Conservation (phyloP, 2,329 filamentous ascomycete genomes). For the Didymella lethalis region DNA sequence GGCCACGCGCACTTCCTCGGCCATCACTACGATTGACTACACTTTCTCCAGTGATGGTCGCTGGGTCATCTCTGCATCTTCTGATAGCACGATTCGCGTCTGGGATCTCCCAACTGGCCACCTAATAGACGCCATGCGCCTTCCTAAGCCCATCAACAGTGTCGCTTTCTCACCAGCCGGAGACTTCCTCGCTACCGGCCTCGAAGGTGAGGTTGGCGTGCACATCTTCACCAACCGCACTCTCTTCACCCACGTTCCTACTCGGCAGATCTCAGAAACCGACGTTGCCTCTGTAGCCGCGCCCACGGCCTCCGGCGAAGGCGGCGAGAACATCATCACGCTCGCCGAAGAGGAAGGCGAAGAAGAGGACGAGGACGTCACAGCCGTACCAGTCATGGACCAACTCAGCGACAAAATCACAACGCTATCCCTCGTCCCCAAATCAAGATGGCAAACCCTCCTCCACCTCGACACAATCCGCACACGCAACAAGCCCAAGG, state of each 20-base stretch:
- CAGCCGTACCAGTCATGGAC: slow-evolving; percentile 65
- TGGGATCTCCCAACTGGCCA: slow-evolving; percentile 98
- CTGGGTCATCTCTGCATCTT: slow-evolving; percentile 89
- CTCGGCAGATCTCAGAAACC: slow-evolving; percentile 80
- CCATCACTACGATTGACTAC: slow-evolving; percentile 51
- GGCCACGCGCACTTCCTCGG: slow-evolving; percentile 62
- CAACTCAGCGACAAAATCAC: slow-evolving; percentile 84
- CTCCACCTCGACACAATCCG: slow-evolving; percentile 90
- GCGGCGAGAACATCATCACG: slow-evolving; percentile 75
- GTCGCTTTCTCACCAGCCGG: slow-evolving; percentile 89
- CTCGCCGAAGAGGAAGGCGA: slow-evolving; percentile 69
- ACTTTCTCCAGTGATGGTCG: slow-evolving; percentile 88
- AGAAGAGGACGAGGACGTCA: slow-evolving; percentile 55
- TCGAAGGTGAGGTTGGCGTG: slow-evolving; percentile 84
- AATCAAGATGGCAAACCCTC: slow-evolving; percentile 91
- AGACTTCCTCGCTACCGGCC: slow-evolving; percentile 91
- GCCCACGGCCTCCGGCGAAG: slow-evolving; percentile 84
- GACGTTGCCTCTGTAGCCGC: slow-evolving; percentile 71
- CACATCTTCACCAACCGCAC: slow-evolving; percentile 95
- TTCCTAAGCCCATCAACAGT: slow-evolving; percentile 80
- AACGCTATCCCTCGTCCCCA: slow-evolving; percentile 88
- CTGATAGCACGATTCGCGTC: slow-evolving; percentile 80
- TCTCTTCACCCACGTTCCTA: slow-evolving; percentile 87
- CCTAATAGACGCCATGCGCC: slow-evolving; percentile 87
- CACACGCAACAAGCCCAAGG: slow-evolving; percentile 91